phyloP scores from a whole-genome alignment of 352 stramenopile species.

The Phytophthora idaei region DNA sequence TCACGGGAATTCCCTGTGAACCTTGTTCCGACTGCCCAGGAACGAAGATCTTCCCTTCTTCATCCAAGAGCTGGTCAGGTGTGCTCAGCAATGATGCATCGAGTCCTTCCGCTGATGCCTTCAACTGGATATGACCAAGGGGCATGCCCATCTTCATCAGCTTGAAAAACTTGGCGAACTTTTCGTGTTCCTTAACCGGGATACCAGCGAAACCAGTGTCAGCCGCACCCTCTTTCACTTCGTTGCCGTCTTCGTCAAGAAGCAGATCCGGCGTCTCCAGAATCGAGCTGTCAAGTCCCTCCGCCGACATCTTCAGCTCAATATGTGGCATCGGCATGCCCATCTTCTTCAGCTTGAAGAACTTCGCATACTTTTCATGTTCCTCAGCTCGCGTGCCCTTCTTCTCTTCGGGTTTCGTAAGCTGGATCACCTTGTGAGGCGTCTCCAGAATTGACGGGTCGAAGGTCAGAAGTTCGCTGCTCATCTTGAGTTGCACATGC shows the following conservation, averaged over 20 bases:
- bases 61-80: conserved; percentile 59
- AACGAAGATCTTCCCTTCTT: conserved; percentile 54
- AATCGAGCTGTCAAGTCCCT: conserved; percentile 89
- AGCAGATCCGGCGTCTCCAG: conserved; percentile 79
- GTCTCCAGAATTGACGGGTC: conserved; percentile 69
- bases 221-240: conserved; percentile 39
- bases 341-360: conserved; percentile 97
- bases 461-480: conserved; percentile 58
- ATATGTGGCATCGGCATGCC: conserved; percentile 93
- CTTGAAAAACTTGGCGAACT: conserved; percentile 96
- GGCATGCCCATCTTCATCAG: conserved; percentile 91
- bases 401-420: conserved; percentile 63
- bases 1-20: conserved; percentile 51
- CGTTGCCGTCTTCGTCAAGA: conserved; percentile 67
- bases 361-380: conserved; percentile 85
- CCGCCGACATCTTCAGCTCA: conserved; percentile 93
- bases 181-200: conserved; percentile 85
- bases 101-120: conserved; percentile 68
- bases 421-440: conserved; percentile 87
- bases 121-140: conserved; percentile 90
- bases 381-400: conserved; percentile 61
- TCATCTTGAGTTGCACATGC: conserved; percentile 77
- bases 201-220: conserved; percentile 43
- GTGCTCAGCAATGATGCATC: conserved; percentile 58
- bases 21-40: conserved; percentile 17